Evolutionary conservation across 305 asterid species (phyloP).

Genomic region (Solanum chacoense): DNA sequence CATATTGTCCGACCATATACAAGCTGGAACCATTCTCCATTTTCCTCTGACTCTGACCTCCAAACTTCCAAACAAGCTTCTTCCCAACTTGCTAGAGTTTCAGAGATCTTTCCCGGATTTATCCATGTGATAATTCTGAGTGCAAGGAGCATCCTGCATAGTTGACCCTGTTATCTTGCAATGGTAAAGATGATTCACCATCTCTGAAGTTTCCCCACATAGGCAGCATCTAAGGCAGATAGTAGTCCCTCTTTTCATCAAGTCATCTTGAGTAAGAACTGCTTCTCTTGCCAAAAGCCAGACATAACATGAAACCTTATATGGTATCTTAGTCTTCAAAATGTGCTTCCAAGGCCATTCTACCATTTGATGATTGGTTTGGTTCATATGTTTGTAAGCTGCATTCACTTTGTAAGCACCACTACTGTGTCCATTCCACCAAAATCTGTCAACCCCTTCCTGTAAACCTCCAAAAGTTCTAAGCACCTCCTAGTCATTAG

Average conservation of each 20-base stretch:
- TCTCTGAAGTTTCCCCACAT: not conserved
- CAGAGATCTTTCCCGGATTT: not conserved
- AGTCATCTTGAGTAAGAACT: not conserved
- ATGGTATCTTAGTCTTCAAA: not conserved
- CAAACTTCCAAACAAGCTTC: not conserved
- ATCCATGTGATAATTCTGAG: not conserved
- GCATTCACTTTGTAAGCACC: not conserved
- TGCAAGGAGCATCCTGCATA: not conserved
- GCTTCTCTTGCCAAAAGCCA: not conserved
- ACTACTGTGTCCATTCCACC: not conserved
- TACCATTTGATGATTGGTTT: not conserved
- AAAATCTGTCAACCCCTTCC: not conserved
- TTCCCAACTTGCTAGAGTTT: not conserved
- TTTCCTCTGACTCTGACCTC: not conserved
- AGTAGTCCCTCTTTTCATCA: not conserved
- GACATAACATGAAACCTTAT: not conserved
- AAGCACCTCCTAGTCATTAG: not conserved
- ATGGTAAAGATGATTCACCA: not conserved
- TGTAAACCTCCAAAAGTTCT: not conserved
- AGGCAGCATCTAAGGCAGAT: not conserved
- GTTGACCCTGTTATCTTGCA: not conserved
- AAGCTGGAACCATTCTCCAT: not conserved
- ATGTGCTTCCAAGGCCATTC: not conserved
- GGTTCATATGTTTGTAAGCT: not conserved
- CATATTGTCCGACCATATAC: not conserved